These are phyloP conservation scores for Cladophialophora bantiana DNA, from an alignment of 2,329 filamentous ascomycete genomes.

Conservation along the genomic window DNA sequence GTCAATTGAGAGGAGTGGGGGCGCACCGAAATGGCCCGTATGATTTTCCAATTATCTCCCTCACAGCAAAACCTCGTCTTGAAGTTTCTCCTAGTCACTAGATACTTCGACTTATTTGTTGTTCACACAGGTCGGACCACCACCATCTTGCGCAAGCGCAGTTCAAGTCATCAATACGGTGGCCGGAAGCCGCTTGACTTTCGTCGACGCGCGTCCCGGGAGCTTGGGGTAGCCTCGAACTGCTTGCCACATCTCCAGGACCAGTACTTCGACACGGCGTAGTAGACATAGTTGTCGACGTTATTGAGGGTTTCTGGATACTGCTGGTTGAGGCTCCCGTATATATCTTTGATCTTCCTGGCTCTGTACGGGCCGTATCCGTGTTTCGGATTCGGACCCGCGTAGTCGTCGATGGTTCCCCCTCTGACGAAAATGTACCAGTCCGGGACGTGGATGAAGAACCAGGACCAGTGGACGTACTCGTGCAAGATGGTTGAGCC, in stretches of 20 bases:
- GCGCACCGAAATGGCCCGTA: too few relatives aligned
- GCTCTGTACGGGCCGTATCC: conserved; percentile 4
- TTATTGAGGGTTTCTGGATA: conserved; percentile 13
- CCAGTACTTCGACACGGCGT: conserved; percentile 15
- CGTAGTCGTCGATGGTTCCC: background rate
- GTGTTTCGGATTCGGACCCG: background rate
- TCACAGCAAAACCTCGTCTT: too few relatives aligned
- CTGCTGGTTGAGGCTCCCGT: background rate
- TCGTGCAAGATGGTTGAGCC: conserved; percentile 8
- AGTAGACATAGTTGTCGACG: conserved; percentile 13
- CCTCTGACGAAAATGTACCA: background rate
- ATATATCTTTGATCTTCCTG: background rate
- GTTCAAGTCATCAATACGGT: background rate
- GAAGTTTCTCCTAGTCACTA: too few relatives aligned
- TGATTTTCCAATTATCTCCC: too few relatives aligned
- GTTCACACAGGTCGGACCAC: too few relatives aligned
- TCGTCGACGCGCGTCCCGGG: background rate
- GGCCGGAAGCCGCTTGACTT: background rate
- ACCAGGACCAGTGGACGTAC: background rate
- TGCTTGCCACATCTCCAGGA: background rate
- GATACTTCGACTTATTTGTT: too few relatives aligned
- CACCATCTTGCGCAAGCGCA: background rate
- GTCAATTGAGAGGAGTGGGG: too few relatives aligned
- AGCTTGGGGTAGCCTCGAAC: background rate
- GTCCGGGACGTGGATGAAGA: background rate